These are phyloP conservation scores for Astraeus odoratus DNA, from an alignment of 768 basidiomycete genomes.

Conservation along the genomic window DNA sequence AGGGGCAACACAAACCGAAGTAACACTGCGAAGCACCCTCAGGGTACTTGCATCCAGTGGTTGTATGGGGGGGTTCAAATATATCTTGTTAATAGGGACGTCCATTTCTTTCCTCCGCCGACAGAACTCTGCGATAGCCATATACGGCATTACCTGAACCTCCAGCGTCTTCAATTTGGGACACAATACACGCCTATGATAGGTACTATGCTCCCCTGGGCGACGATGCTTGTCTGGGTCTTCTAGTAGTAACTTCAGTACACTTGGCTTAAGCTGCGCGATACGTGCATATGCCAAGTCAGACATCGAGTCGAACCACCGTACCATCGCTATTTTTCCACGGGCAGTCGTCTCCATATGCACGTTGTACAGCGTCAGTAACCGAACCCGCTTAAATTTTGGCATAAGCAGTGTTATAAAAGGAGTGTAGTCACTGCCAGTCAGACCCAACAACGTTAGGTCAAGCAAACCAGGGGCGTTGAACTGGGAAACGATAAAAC, in stretches of 20 bases:
- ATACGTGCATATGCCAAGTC: conserved; percentile 43
- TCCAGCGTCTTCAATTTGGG: conserved; percentile 43
- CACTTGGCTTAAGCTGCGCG: conserved; percentile 32
- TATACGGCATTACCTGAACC: conserved; percentile 31
- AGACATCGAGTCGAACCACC: conserved; percentile 56
- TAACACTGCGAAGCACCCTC: conserved; percentile 20
- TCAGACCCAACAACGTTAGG: conserved; percentile 50
- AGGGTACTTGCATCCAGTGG: conserved; percentile 17
- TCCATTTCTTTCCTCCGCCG: conserved; percentile 31
- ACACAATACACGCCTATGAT: conserved; percentile 27
- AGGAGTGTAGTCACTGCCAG: conserved; percentile 43
- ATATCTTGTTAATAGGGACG: conserved; percentile 45
- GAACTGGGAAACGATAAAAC: conserved; percentile 42
- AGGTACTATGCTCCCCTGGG: conserved; percentile 3
- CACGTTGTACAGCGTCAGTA: conserved; percentile 47
- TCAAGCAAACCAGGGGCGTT: conserved; percentile 51
- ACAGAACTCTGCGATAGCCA: conserved; percentile 31
- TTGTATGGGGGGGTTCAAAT: conserved; percentile 30
- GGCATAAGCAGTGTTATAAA: conserved; percentile 42
- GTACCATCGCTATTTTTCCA: conserved; percentile 30
- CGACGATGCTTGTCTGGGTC: conserved; percentile 26
- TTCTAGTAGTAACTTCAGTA: conserved; percentile 45
- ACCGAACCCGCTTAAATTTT: conserved; percentile 43
- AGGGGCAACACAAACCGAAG: conserved; percentile 22
- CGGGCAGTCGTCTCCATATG: conserved; percentile 25